Conservation (phyloP, 768 basidiomycete genomes). For the Hebeloma cylindrosporum region DNA sequence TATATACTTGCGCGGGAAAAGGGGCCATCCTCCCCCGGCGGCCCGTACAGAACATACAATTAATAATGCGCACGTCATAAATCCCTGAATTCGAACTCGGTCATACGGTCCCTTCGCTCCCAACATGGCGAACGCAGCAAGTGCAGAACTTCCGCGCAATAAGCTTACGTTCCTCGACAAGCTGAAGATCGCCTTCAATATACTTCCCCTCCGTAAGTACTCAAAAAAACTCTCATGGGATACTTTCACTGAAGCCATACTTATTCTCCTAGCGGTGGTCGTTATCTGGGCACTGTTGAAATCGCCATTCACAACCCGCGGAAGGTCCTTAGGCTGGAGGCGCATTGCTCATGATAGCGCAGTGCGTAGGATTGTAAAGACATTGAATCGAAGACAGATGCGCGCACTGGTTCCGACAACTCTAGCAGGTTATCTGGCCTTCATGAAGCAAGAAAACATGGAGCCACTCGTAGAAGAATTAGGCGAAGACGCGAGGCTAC, state of each 20-base stretch:
- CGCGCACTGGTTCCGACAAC: slow-evolving; percentile 20
- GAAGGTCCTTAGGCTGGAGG: slow-evolving; percentile 12
- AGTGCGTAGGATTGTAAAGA: neutral
- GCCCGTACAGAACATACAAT: no score
- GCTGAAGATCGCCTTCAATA: slow-evolving; percentile 4
- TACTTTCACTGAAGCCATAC: neutral
- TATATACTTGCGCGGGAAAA: no score
- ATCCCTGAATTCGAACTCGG: no score
- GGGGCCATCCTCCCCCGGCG: no score
- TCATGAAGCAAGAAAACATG: slow-evolving; percentile 16
- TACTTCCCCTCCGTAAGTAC: slow-evolving; percentile 11
- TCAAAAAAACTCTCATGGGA: neutral
- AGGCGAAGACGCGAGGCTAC: slow-evolving; percentile 13
- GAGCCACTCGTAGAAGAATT: slow-evolving; percentile 22
- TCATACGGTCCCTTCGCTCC: no score
- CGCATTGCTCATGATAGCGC: slow-evolving; percentile 4
- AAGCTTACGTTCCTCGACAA: slow-evolving; percentile 9
- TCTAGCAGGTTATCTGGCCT: slow-evolving; percentile 17
- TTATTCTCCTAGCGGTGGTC: slow-evolving; percentile 11
- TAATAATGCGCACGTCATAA: no score
- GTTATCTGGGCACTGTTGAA: slow-evolving; percentile 12
- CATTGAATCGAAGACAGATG: slow-evolving; percentile 15
- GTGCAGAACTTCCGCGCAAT: slow-evolving; percentile 11
- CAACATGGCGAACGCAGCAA: no score
- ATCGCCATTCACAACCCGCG: slow-evolving; percentile 11